Evolutionary conservation across 768 basidiomycete species (phyloP).

Genomic region (Pulveroboletus frians): DNA sequence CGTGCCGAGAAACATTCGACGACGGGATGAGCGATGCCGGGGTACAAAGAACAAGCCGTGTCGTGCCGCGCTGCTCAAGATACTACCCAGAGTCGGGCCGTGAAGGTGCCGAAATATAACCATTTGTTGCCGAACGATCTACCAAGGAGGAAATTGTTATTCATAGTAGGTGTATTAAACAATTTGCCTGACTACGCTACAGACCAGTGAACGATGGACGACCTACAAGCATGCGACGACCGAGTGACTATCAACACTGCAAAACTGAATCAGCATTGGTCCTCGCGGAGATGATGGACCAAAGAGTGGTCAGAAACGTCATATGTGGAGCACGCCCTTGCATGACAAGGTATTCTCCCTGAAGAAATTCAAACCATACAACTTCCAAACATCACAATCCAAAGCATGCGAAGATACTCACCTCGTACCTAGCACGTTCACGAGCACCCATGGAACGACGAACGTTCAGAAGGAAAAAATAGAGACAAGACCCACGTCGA

Average conservation of each 20-base stretch:
- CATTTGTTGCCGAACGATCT: neutral
- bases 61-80: neutral
- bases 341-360: slow-evolving; percentile 66
- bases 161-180: neutral
- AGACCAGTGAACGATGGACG: neutral
- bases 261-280: slow-evolving; percentile 8
- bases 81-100: neutral
- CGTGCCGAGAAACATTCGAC: slow-evolving; percentile 15
- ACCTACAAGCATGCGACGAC: neutral
- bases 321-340: slow-evolving; percentile 71
- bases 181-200: neutral
- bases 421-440: slow-evolving; percentile 3
- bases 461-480: slow-evolving; percentile 49
- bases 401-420: slow-evolving; percentile 20
- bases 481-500: slow-evolving; percentile 40
- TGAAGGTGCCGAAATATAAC: neutral
- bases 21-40: neutral
- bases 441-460: slow-evolving; percentile 38
- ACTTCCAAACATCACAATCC: slow-evolving; percentile 50
- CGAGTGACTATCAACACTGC: neutral
- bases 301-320: slow-evolving; percentile 41
- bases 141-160: neutral
- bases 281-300: neutral
- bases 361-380: slow-evolving; percentile 81
- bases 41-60: slow-evolving; percentile 1